phyloP scores from a whole-genome alignment of 768 basidiomycete genomes.

The Russula ochroleuca region DNA sequence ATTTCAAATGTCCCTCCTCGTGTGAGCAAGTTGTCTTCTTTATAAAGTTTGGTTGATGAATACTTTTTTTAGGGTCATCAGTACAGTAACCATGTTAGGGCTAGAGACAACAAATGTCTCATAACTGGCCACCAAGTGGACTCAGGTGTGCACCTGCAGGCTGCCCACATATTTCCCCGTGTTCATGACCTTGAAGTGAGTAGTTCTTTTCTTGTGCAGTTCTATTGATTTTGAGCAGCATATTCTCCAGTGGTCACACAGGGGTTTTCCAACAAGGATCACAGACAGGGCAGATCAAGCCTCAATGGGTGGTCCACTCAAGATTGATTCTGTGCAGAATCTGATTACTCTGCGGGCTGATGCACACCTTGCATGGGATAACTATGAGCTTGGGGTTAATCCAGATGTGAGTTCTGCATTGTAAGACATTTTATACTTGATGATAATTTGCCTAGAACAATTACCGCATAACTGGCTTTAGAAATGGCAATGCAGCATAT shows the following conservation, averaged over 20 bases:
- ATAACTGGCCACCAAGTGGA: conserved; percentile 4
- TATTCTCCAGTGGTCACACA: neutral
- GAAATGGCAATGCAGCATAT: conserved; percentile 2
- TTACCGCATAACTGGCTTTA: conserved; percentile 8
- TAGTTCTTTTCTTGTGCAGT: neutral
- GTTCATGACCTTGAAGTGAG: conserved; percentile 7
- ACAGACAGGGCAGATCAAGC: neutral
- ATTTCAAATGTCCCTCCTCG: neutral
- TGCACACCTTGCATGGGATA: conserved; percentile 6
- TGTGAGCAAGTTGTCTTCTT: neutral
- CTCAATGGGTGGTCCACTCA: neutral
- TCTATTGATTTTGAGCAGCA: neutral
- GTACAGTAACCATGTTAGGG: neutral
- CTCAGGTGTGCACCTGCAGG: conserved; percentile 7
- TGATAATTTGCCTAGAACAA: neutral
- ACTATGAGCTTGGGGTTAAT: conserved; percentile 12
- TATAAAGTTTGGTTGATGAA: neutral
- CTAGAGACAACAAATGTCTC: neutral
- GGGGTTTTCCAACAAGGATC: conserved; percentile 4
- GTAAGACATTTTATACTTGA: no score
- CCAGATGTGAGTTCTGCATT: conserved; percentile 1
- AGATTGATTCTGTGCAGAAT: conserved; percentile 8
- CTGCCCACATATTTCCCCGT: conserved; percentile 12
- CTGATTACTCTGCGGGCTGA: conserved; percentile 4
- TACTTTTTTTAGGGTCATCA: neutral